Evolutionary conservation across 83 land plant genomes (phyloP).

Genomic region (Picea abies): DNA sequence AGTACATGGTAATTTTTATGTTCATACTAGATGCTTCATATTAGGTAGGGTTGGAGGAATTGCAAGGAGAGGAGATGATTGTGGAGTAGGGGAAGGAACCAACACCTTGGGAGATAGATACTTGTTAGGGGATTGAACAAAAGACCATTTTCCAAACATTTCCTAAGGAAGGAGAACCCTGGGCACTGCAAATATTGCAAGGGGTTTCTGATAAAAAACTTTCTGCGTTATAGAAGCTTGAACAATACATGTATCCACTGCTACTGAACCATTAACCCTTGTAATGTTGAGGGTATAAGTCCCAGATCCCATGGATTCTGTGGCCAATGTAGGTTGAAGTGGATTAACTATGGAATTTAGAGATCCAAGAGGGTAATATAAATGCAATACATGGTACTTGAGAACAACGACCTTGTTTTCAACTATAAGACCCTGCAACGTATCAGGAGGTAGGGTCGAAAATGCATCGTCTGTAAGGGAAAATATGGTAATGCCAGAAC

Average conservation of each 20-base stretch:
- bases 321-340: slow-evolving; percentile 73
- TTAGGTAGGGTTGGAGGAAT: slow-evolving; percentile 10
- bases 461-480: slow-evolving; percentile 77
- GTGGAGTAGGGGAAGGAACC: slow-evolving; percentile 15
- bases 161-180: slow-evolving; percentile 69
- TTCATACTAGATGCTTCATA: too few relatives aligned
- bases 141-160: slow-evolving; percentile 31
- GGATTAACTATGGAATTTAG: slow-evolving; percentile 74
- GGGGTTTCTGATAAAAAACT: slow-evolving; percentile 71
- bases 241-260: slow-evolving; percentile 61
- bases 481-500: slow-evolving; percentile 76
- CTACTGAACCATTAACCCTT: slow-evolving; percentile 60
- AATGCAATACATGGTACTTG: slow-evolving; percentile 66
- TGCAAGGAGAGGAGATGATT: slow-evolving; percentile 8
- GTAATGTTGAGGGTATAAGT: slow-evolving; percentile 73
- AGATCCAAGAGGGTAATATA: slow-evolving; percentile 77
- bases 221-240: slow-evolving; percentile 69
- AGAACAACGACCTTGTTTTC: slow-evolving; percentile 50
- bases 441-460: slow-evolving; percentile 37
- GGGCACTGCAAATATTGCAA: slow-evolving; percentile 75
- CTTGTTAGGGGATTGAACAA: not conserved
- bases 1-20: too few relatives aligned
- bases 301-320: slow-evolving; percentile 61
- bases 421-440: slow-evolving; percentile 63
- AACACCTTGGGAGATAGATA: slow-evolving; percentile 6